Base-by-base conservation (phyloP, 805 yeast genomes). In the Lipomyces kockii region DNA sequence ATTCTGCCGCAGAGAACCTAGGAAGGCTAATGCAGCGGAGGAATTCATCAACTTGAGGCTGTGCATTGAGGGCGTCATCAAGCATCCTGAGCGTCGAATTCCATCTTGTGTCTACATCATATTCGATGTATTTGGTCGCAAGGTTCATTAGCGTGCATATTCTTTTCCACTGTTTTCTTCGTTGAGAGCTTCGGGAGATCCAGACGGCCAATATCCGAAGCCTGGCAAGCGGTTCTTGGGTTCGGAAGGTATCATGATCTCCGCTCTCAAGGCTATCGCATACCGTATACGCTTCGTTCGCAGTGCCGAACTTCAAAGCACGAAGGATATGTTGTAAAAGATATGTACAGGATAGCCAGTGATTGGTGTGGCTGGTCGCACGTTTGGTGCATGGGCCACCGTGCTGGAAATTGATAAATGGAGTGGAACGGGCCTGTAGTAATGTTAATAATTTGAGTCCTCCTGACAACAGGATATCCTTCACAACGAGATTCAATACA, bases 121-220 rank as follows among this genome's bases (percentile, higher is more conserved):
- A 56, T 32, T 56, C 43, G 17, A 56, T 25, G 32, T 32, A 20
- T 46, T 14, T 20, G 22, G n/a, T 17, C 51, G n/a, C n/a, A n/a
- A n/a, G n/a, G n/a, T n/a, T n/a, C n/a, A n/a, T n/a, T n/a, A n/a
- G n/a, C n/a, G n/a, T n/a, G n/a, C n/a, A n/a, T n/a, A n/a, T n/a
- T 46, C 52, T 46, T 12, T 46, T 46, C 52, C 52, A 46, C 52
- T 46, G n/a, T 12, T 46, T 46, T 20, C 52, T 46, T 46, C 52
- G n/a, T 20, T 46, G 52, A 46, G 52, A 46, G 52, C 52, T 46
- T 46, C 52, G 52, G 52, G 52, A 46, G 5, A 46, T 46, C 52
- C 52, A 46, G 52, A 46, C n/a, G 22, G 52, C 52, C 52, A 20
- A 46, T 46, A 46, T 46, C n/a, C 52, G 52, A 46, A 46, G 52